Percentiles rank a stretch among this genome's conserved stretches.
Evolutionary conservation across 768 basidiomycete genomes (phyloP).

Genomic region (Boletus vermiculosoides): DNA sequence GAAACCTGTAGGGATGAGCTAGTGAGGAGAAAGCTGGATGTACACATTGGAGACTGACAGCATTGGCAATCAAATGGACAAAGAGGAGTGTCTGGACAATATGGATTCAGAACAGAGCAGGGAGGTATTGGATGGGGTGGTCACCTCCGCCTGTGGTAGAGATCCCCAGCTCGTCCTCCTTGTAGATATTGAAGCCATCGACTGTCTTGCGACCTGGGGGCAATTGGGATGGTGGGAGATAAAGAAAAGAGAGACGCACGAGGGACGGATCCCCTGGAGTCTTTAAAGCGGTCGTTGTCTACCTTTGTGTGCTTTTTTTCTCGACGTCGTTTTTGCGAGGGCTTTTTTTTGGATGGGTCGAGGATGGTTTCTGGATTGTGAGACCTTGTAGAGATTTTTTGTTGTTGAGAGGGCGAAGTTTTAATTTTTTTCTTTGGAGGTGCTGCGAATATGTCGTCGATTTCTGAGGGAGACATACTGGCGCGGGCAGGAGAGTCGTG

Average conservation of each 20-base stretch:
- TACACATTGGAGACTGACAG: conserved; percentile 50
- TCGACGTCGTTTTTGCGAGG: conserved; percentile 34
- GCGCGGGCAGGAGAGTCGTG: conserved; percentile 18
- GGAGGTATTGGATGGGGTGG: conserved; percentile 19
- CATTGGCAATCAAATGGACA: conserved; percentile 92
- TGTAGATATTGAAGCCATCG: conserved; percentile 78
- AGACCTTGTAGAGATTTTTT: background rate
- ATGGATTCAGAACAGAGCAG: conserved; percentile 23
- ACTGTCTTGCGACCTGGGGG: conserved; percentile 68
- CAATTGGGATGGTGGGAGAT: conserved; percentile 11
- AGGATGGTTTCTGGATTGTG: conserved; percentile 55
- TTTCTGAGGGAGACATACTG: conserved; percentile 63
- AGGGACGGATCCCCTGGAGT: conserved; percentile 71
- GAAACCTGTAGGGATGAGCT: conserved; percentile 23
- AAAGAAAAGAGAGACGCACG: conserved; percentile 45
- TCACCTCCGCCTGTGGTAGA: conserved; percentile 68
- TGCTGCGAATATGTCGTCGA: conserved; percentile 79
- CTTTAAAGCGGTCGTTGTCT: conserved; percentile 56
- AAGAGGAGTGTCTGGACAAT: conserved; percentile 63
- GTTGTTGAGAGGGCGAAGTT: background rate
- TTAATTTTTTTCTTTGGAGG: conserved; percentile 44
- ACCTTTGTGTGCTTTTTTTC: conserved; percentile 28
- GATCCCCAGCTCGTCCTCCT: conserved; percentile 81
- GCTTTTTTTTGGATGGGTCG: conserved; percentile 53
- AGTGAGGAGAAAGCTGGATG: background rate